Evolutionary conservation across 352 stramenopile genomes (phyloP).

Genomic region (Plasmopara viticola): DNA sequence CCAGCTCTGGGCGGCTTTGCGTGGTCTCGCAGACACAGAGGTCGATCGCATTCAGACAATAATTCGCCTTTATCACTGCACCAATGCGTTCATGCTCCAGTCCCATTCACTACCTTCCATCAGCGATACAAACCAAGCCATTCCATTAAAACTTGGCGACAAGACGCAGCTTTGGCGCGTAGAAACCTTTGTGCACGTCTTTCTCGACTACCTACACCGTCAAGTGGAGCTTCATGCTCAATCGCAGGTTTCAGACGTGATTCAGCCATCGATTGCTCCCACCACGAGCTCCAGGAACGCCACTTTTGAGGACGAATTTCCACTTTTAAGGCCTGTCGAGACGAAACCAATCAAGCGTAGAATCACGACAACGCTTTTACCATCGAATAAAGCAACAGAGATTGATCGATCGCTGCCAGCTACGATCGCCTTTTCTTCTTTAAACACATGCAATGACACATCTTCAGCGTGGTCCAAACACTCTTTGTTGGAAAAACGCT

Average conservation of each 20-base stretch:
- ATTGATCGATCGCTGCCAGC: conserved; percentile 24
- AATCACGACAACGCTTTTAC: conserved; percentile 46
- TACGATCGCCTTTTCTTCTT: conserved; percentile 27
- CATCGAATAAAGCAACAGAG: conserved; percentile 15
- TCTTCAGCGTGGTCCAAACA: conserved; percentile 33
- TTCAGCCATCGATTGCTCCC: background rate
- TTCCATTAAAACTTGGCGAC: conserved; percentile 16
- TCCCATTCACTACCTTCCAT: background rate
- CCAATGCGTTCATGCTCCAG: background rate
- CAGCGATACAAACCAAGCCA: conserved; percentile 1
- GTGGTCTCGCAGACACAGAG: conserved; percentile 24
- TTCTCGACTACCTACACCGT: conserved; percentile 21
- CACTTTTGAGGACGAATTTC: conserved; percentile 33
- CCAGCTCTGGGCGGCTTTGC: conserved; percentile 29
- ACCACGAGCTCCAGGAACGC: conserved; percentile 2
- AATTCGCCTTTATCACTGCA: conserved; percentile 9
- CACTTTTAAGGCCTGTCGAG: conserved; percentile 12
- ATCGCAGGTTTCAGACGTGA: background rate
- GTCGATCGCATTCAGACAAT: conserved; percentile 5
- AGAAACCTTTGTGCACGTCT: conserved; percentile 25
- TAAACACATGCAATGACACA: conserved; percentile 9
- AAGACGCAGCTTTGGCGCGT: conserved; percentile 14
- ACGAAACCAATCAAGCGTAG: conserved; percentile 28
- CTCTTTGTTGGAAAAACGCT: conserved; percentile 42
- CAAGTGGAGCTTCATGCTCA: conserved; percentile 17